Evolutionary conservation across 2,329 filamentous ascomycete species (phyloP).

Genomic region (Scolecobasidium constrictum): DNA sequence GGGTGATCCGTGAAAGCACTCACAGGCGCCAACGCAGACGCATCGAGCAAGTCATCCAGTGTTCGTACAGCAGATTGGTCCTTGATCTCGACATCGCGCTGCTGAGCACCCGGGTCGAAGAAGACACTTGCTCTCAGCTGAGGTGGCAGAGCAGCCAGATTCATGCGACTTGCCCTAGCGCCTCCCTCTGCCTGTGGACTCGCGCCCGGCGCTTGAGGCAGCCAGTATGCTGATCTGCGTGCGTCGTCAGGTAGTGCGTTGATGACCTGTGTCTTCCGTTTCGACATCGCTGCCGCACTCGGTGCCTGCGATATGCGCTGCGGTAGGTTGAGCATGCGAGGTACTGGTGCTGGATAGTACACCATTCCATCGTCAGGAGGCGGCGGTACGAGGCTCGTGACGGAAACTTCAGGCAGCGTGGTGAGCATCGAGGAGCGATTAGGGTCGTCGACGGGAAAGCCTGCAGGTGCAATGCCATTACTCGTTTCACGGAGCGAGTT

Average conservation of each 20-base stretch:
- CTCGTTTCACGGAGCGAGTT: conserved; percentile 20
- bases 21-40: conserved; percentile 77
- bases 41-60: conserved; percentile 83
- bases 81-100: conserved; percentile 45
- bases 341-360: conserved; percentile 90
- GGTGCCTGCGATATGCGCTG: conserved; percentile 72
- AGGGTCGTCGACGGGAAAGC: conserved; percentile 17
- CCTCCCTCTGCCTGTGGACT: background rate
- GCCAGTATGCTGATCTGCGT: conserved; percentile 40
- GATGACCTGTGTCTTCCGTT: conserved; percentile 63
- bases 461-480: conserved; percentile 8
- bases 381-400: conserved; percentile 32
- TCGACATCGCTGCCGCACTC: conserved; percentile 51
- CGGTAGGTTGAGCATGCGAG: conserved; percentile 84
- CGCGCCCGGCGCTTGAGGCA: conserved; percentile 20
- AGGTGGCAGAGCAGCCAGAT: conserved; percentile 54
- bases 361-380: conserved; percentile 71
- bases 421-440: conserved; percentile 3
- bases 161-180: conserved; percentile 23
- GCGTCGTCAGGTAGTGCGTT: conserved; percentile 48
- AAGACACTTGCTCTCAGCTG: conserved; percentile 85
- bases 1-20: conserved; percentile 85
- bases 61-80: conserved; percentile 80
- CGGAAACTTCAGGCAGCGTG: conserved; percentile 30
- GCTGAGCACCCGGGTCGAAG: conserved; percentile 60